Percentiles rank a stretch among this genome's conserved stretches.
Evolutionary conservation across 257 asterid genomes (phyloP).

Genomic region (Solanum tarapatanum): DNA sequence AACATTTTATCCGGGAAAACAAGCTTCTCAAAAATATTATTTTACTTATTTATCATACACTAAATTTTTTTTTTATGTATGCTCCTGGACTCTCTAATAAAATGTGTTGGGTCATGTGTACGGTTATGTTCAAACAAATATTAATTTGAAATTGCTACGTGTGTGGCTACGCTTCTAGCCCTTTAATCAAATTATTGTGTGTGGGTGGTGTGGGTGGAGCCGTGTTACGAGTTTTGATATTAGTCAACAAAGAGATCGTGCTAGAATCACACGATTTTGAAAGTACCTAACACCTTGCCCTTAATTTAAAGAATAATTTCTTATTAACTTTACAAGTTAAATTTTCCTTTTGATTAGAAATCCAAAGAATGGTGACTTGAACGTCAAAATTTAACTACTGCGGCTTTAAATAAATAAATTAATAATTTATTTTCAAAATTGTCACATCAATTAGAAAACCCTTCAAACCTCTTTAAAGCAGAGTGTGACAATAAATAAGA

Average conservation of each 20-base stretch:
- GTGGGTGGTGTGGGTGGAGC: fast-evolving
- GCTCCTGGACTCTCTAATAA: neutral
- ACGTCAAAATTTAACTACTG: neutral
- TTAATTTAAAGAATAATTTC: neutral
- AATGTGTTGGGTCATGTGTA: neutral
- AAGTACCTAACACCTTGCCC: neutral
- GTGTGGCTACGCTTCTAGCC: neutral
- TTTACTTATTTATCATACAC: neutral
- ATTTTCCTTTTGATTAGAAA: neutral
- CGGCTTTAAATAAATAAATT: neutral
- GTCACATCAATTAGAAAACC: neutral
- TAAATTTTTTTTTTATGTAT: no score
- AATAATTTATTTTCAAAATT: neutral
- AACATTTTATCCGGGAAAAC: fast-evolving
- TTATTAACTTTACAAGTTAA: neutral
- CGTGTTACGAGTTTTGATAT: neutral
- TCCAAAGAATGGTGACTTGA: neutral
- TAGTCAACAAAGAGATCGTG: neutral
- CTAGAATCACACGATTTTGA: neutral
- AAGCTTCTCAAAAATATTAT: no score
- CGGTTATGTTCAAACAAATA: neutral
- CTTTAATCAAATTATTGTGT: neutral
- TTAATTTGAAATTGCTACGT: neutral
- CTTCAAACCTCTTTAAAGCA: neutral
- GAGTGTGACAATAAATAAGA: neutral